Percentiles rank a stretch among this genome's conserved stretches.
Evolutionary conservation across 2,329 filamentous ascomycete genomes (phyloP).

Genomic region (Metarhizium humberi): DNA sequence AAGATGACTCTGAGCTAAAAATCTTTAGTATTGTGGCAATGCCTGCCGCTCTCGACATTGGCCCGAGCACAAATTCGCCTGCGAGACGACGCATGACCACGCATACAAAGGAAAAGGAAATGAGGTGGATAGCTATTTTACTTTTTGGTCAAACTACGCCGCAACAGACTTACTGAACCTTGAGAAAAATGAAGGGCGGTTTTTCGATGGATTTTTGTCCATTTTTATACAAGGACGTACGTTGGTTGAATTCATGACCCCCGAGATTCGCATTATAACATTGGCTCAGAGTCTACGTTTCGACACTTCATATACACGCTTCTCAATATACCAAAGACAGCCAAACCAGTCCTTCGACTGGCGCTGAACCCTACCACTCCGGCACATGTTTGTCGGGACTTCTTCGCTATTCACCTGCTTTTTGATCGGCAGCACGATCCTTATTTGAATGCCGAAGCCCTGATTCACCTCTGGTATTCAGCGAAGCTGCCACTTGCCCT

Average conservation of each 20-base stretch:
- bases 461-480: conserved; percentile 19
- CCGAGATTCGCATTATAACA: neutral
- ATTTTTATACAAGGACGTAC: conserved; percentile 13
- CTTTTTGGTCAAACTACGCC: conserved; percentile 12
- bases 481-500: conserved; percentile 6
- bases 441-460: conserved; percentile 12
- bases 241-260: conserved; percentile 7
- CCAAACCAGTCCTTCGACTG: conserved; percentile 8
- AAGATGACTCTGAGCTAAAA: neutral
- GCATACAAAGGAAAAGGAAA: neutral
- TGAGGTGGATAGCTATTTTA: neutral
- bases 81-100: neutral
- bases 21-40: neutral
- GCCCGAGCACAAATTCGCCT: neutral
- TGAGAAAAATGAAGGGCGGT: conserved; percentile 15
- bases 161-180: conserved; percentile 18
- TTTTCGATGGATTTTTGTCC: conserved; percentile 11
- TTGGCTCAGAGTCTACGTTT: conserved; percentile 9
- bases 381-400: neutral
- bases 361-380: conserved; percentile 7
- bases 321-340: conserved; percentile 10
- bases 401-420: neutral
- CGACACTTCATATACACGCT: conserved; percentile 18
- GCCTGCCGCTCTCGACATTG: neutral
- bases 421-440: conserved; percentile 6